Evolutionary conservation across 2,329 filamentous ascomycete species (phyloP).

Genomic region (Fusarium hostae): DNA sequence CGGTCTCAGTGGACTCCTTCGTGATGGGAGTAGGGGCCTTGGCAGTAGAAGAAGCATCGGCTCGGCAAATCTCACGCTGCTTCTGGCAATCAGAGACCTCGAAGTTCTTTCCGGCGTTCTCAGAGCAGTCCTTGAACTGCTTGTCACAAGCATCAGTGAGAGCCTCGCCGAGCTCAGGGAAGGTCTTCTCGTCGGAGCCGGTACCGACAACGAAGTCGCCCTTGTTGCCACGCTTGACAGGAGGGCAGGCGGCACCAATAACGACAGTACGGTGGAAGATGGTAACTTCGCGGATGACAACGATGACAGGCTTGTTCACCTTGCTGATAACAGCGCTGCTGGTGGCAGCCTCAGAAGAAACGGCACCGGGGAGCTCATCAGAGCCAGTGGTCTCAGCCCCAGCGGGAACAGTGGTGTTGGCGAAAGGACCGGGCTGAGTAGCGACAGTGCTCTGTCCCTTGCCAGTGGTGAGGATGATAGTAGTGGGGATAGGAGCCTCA

Average conservation of each 20-base stretch:
- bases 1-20: conserved; percentile 42
- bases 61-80: conserved; percentile 41
- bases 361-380: conserved; percentile 8
- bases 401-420: conserved; percentile 32
- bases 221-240: conserved; percentile 31
- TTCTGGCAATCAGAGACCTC: conserved; percentile 39
- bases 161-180: conserved; percentile 38
- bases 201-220: conserved; percentile 40
- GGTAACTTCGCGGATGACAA: conserved; percentile 39
- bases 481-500: conserved; percentile 19
- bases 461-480: conserved; percentile 35
- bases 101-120: conserved; percentile 42
- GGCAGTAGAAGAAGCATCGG: conserved; percentile 40
- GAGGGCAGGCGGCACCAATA: conserved; percentile 44
- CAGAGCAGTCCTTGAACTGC: conserved; percentile 41
- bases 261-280: conserved; percentile 39
- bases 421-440: conserved; percentile 28
- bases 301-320: conserved; percentile 32
- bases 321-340: conserved; percentile 32
- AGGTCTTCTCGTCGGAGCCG: conserved; percentile 32
- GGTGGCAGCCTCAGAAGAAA: conserved; percentile 24
- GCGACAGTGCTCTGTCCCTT: conserved; percentile 20
- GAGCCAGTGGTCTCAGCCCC: conserved; percentile 13
- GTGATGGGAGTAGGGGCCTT: conserved; percentile 24
- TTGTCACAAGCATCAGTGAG: conserved; percentile 40